phyloP scores from a whole-genome alignment of 1,139 yeast species.

The Pneumocystis oryctolagi region DNA sequence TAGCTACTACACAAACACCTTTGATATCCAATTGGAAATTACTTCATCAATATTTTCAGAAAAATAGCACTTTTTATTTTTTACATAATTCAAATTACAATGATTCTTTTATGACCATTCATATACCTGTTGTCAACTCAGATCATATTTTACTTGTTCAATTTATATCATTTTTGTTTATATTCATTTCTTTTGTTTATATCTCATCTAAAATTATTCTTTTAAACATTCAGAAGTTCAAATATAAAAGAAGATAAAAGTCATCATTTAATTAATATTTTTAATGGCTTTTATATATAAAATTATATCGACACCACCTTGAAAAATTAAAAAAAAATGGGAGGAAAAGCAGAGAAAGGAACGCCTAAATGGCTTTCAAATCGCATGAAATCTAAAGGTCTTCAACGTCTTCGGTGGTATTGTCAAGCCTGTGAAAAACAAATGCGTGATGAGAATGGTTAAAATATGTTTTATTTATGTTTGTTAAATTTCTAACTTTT shows the following conservation, averaged over 20 bases:
- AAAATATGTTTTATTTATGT: not conserved
- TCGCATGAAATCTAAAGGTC: slow-evolving; percentile 66
- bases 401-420: slow-evolving; percentile 71
- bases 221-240: not conserved
- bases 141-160: not conserved
- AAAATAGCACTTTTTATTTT: not conserved
- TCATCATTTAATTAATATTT: not conserved
- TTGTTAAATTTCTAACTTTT: not conserved
- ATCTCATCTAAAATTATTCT: not conserved
- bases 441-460: slow-evolving; percentile 87
- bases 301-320: not conserved
- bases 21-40: not conserved
- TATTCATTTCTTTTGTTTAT: not conserved
- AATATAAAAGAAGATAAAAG: not conserved
- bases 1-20: not conserved
- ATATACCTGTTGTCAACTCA: not conserved
- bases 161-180: not conserved
- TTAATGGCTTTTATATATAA: not conserved
- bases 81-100: not conserved
- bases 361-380: slow-evolving; percentile 71
- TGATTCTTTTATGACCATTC: not conserved
- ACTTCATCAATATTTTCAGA: not conserved
- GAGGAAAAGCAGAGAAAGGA: slow-evolving; percentile 46
- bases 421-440: slow-evolving; percentile 89
- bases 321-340: not conserved